These are phyloP conservation scores for Talaromyces sp. DNA, from an alignment of 2,329 filamentous ascomycete genomes.

Conservation along the genomic window DNA sequence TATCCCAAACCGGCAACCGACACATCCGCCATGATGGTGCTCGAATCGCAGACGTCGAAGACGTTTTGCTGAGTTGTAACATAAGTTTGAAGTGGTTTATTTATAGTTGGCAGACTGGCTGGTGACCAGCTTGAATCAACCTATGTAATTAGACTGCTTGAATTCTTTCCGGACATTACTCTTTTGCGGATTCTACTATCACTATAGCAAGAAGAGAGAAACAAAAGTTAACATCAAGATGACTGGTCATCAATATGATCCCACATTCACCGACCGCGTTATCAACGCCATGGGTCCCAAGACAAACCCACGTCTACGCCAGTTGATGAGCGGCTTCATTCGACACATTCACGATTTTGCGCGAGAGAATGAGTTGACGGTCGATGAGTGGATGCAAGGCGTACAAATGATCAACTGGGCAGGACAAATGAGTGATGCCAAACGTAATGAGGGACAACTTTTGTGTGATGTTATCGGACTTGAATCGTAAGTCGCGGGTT, in stretches of 20 bases:
- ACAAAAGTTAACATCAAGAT: neutral
- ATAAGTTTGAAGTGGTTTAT: neutral
- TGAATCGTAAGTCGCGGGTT: constrained; percentile 47
- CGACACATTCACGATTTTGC: constrained; percentile 58
- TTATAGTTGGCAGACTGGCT: neutral
- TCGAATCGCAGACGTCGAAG: neutral
- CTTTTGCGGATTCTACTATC: neutral
- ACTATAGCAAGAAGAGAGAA: neutral
- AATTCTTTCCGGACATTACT: neutral
- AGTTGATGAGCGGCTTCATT: constrained; percentile 56
- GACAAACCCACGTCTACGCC: constrained; percentile 62
- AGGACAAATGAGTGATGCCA: constrained; percentile 60
- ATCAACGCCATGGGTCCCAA: constrained; percentile 71
- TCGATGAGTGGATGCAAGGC: constrained; percentile 58
- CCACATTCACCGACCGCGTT: constrained; percentile 63
- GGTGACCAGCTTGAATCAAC: neutral
- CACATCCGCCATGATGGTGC: neutral
- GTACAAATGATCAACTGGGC: constrained; percentile 59
- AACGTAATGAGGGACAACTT: constrained; percentile 62
- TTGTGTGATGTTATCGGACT: constrained; percentile 58
- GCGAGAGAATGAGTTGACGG: constrained; percentile 56
- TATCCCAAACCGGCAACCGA: neutral
- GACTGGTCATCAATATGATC: constrained; percentile 29
- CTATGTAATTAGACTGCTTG: neutral
- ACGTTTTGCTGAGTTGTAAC: neutral